phyloP scores from a whole-genome alignment of 768 basidiomycete genomes.

The Boletus rubroflammeus region DNA sequence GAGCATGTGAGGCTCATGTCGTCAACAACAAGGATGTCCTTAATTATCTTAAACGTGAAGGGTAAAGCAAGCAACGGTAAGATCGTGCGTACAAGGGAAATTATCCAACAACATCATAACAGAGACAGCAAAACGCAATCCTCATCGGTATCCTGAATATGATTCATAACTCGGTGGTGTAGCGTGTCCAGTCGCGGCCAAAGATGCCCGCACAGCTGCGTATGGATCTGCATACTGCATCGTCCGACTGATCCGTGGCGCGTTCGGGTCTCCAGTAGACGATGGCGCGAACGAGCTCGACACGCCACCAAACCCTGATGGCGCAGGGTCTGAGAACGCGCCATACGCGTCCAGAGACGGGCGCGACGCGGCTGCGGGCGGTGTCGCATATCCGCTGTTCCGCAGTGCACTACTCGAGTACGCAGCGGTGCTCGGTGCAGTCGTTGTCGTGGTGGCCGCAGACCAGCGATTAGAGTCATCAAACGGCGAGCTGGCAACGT shows the following conservation, averaged over 20 bases:
- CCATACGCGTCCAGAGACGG: constrained; percentile 86
- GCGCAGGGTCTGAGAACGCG: constrained; percentile 85
- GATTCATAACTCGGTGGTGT: constrained; percentile 51
- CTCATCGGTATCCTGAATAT: constrained; percentile 49
- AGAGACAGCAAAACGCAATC: neutral
- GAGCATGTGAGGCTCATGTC: neutral
- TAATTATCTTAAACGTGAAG: constrained; percentile 8
- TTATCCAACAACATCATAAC: constrained; percentile 1
- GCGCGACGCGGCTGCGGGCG: constrained; percentile 40
- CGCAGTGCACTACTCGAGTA: constrained; percentile 21
- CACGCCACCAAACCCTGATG: constrained; percentile 60
- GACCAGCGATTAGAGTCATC: constrained; percentile 52
- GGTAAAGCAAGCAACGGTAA: constrained; percentile 4
- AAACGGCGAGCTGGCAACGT: constrained; percentile 39
- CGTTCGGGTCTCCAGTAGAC: constrained; percentile 28
- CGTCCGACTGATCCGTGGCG: constrained; percentile 71
- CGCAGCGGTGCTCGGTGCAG: constrained; percentile 24
- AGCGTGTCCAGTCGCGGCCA: constrained; percentile 35
- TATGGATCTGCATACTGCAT: constrained; percentile 95
- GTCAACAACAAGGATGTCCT: constrained; percentile 11
- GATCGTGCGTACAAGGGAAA: constrained; percentile 13
- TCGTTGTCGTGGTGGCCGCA: constrained; percentile 27
- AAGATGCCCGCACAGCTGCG: constrained; percentile 68
- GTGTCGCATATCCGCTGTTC: constrained; percentile 27
- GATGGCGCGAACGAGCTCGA: constrained; percentile 35